Evolutionary conservation across 1,284 basidiomycete species (phyloP), one percentile per base, ranked within the genome.

Genomic region (Microbotryomycetes sp.): DNA sequence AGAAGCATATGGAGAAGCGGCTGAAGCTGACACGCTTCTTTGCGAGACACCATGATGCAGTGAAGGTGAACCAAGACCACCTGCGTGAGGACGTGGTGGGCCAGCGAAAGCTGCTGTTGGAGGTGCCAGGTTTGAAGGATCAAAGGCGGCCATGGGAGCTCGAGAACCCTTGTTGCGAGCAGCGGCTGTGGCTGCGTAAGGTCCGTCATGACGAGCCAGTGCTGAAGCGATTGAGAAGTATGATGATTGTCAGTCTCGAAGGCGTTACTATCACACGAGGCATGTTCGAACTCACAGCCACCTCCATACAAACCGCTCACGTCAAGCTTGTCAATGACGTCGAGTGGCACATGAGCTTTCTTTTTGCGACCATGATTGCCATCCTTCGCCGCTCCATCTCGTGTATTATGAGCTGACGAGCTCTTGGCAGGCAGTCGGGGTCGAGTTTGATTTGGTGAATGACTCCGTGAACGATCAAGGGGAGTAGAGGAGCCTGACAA

Each of bases 261-360:
- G 12, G 19, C 19, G 12, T 42, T 19, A 12, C 12, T 19, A 9
- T 42, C 12, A 19, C 36, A 19, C 36, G 19, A 42, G 9, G 12
- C 36, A 19, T 42, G 0, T 2, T 7, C 15, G 3, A 26, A 54
- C 65, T 23, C 51, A 69, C 67, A 62, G 52, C 68, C 68, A 7
- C 68, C 68, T 30, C 68, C 68, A 31, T 69, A 69, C 15, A 69
- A 48, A 1, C 68, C 68, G 15, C 60, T 63, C 49, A 69, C 67
- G 55, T 69, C 68, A 54, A 69, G 66, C 3, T 62, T 53, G 56
- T 69, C 68, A n/a, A 69, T 69, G 29, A 69, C 36, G 59, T 69
- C 68, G 31, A 67, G 58, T 23, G 60, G 63, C 32, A 48, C 42
- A 53, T 61, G 58, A 48, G 61, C 60, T 49, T 63, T 66, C 25